Conservation (phyloP, 495 filamentous ascomycete species). For the Xylaria scruposa region DNA sequence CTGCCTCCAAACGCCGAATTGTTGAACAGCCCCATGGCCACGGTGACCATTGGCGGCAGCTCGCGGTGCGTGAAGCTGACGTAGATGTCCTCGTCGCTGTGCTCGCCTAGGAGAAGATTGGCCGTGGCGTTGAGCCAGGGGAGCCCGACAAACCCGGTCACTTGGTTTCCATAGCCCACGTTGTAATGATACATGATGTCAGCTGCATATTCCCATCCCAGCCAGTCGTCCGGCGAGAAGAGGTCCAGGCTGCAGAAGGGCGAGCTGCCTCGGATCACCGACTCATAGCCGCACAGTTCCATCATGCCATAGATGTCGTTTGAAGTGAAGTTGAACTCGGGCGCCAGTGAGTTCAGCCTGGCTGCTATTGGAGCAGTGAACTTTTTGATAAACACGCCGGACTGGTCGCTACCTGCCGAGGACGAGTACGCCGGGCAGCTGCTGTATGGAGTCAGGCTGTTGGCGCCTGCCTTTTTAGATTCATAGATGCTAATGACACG, state of each 20-base stretch:
- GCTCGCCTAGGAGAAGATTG: slow-evolving; percentile 40
- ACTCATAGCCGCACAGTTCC: slow-evolving; percentile 58
- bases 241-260: slow-evolving; percentile 53
- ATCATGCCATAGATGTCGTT: slow-evolving; percentile 58
- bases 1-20: slow-evolving; percentile 52
- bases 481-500: slow-evolving; percentile 49
- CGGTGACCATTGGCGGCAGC: slow-evolving; percentile 53
- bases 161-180: slow-evolving; percentile 52
- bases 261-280: slow-evolving; percentile 53
- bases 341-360: slow-evolving; percentile 49
- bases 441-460: slow-evolving; percentile 57
- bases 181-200: slow-evolving; percentile 59
- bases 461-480: slow-evolving; percentile 46
- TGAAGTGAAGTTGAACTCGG: slow-evolving; percentile 54
- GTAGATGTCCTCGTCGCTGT: slow-evolving; percentile 49
- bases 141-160: slow-evolving; percentile 51
- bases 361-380: slow-evolving; percentile 54
- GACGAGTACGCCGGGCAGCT: slow-evolving; percentile 55
- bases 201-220: slow-evolving; percentile 55
- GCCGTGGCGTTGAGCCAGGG: slow-evolving; percentile 57
- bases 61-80: slow-evolving; percentile 60
- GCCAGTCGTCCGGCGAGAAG: slow-evolving; percentile 57
- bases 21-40: slow-evolving; percentile 59
- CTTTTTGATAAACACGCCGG: slow-evolving; percentile 44
- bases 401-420: slow-evolving; percentile 53